These are phyloP conservation scores for Petunia hybrid DNA, from an alignment of 305 asterid genomes.

Conservation along the genomic window DNA sequence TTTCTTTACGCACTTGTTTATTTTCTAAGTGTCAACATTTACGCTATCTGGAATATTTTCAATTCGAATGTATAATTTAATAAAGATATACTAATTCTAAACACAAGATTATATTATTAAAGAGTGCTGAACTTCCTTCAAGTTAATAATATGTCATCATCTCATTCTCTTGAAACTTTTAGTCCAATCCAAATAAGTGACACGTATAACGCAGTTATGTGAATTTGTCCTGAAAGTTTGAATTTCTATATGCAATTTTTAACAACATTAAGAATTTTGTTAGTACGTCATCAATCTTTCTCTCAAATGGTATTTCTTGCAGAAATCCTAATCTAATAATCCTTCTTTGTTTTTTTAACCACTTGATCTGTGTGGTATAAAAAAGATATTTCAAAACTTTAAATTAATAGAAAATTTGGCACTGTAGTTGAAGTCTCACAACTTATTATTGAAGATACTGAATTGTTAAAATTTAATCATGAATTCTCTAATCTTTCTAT, in stretches of 20 bases:
- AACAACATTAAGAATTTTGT: too few relatives aligned
- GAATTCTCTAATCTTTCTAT: constrained; percentile 27
- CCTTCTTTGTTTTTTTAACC: too few relatives aligned
- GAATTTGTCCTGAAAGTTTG: too few relatives aligned
- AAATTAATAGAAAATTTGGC: not conserved
- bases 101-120: constrained; percentile 23
- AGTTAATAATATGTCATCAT: not conserved
- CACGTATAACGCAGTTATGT: too few relatives aligned
- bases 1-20: not conserved
- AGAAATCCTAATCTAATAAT: too few relatives aligned
- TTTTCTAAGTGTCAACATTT: not conserved
- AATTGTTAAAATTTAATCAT: constrained; percentile 21
- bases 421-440: not conserved
- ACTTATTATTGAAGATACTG: constrained; percentile 31
- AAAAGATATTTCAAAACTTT: not conserved
- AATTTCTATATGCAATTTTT: too few relatives aligned
- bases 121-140: constrained; percentile 50
- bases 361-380: not conserved
- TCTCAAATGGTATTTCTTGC: too few relatives aligned
- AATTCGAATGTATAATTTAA: not conserved
- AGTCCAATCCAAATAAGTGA: too few relatives aligned
- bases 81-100: not conserved
- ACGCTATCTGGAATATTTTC: constrained; percentile 8
- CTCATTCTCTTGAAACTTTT: too few relatives aligned
- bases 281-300: too few relatives aligned